Evolutionary conservation across 306 rosid species (phyloP).

Genomic region (cucumber (Cucumis sativus)): DNA sequence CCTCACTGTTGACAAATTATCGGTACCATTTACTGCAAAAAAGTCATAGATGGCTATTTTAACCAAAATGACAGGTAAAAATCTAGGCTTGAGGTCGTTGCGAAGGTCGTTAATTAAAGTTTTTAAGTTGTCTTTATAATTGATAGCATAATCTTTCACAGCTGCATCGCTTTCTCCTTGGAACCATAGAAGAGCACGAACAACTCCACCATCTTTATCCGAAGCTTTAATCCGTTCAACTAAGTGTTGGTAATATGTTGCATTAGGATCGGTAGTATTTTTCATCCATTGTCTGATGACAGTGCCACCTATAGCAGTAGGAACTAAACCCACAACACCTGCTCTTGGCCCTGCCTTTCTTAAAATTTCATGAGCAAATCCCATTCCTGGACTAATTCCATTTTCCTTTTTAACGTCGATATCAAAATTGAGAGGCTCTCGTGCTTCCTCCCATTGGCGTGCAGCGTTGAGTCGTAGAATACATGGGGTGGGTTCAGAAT

Average conservation of each 20-base stretch:
- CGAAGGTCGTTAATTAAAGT: background rate
- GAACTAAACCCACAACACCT: background rate
- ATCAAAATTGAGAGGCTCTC: background rate
- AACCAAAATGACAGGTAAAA: background rate
- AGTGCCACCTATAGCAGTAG: conserved; percentile 3
- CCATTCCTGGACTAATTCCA: background rate
- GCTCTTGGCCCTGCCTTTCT: background rate
- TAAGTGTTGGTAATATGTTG: background rate
- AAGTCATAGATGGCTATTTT: background rate
- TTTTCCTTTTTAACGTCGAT: background rate
- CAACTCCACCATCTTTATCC: background rate
- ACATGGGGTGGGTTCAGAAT: background rate
- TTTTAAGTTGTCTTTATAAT: background rate
- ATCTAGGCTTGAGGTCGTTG: background rate
- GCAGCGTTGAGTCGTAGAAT: background rate
- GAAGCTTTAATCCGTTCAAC: background rate
- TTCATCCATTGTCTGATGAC: background rate
- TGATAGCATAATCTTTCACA: background rate
- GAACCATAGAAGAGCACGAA: background rate
- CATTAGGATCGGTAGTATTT: background rate
- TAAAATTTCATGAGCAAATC: background rate
- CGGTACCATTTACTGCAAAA: background rate
- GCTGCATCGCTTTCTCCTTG: background rate
- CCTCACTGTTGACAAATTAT: background rate
- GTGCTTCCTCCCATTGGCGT: background rate